phyloP scores from a whole-genome alignment of 176 grass and related monocot species.

The Ananas comosus region DNA sequence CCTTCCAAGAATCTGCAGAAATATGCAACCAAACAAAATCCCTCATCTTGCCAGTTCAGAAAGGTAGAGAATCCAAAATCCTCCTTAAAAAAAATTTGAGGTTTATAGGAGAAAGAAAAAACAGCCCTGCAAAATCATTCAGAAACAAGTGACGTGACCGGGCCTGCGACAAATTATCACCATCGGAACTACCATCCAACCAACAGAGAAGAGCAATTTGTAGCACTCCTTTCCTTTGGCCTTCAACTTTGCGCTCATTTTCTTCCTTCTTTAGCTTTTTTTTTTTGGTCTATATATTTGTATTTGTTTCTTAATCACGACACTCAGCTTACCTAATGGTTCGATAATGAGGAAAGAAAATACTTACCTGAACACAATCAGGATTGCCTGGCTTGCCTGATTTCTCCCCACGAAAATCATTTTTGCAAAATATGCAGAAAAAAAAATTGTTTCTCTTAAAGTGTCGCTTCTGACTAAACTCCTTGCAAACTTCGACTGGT shows the following conservation, averaged over 20 bases:
- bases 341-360: neutral
- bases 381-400: neutral
- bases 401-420: neutral
- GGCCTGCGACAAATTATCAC: neutral
- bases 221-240: neutral
- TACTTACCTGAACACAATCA: neutral
- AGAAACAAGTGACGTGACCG: neutral
- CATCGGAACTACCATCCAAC: neutral
- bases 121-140: neutral
- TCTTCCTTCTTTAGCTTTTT: neutral
- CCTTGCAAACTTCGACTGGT: conserved; percentile 20
- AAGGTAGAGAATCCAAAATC: neutral
- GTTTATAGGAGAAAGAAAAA: neutral
- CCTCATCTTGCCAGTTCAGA: neutral
- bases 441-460: conserved; percentile 16
- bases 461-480: conserved; percentile 58
- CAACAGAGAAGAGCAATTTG: neutral
- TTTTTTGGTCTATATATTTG: neutral
- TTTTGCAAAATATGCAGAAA: neutral
- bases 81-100: neutral
- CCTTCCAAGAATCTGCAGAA: neutral
- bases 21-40: neutral
- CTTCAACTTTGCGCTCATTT: neutral
- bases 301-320: neutral
- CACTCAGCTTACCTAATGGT: neutral